Percentiles rank a stretch among this genome's conserved stretches.
Conservation (phyloP, 768 basidiomycete species). For the Rhizopogon roseolus region DNA sequence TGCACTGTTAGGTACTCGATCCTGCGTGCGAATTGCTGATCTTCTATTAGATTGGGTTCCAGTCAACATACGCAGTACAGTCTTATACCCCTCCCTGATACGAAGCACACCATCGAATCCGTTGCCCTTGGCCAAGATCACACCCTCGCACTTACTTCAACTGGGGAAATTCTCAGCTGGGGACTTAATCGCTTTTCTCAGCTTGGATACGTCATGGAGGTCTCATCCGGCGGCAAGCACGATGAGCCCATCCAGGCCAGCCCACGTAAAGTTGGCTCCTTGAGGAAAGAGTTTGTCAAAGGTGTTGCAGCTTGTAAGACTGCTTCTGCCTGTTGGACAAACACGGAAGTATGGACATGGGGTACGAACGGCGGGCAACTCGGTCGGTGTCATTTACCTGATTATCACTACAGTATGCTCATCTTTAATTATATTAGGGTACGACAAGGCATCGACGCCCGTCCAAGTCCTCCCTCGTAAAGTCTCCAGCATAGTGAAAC, state of each 20-base stretch:
- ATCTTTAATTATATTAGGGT: slow-evolving; percentile 41
- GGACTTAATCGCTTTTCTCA: slow-evolving; percentile 87
- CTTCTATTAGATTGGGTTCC: slow-evolving; percentile 55
- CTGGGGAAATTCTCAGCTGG: slow-evolving; percentile 87
- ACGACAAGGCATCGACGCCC: slow-evolving; percentile 69
- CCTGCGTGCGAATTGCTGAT: not conserved
- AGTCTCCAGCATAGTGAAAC: slow-evolving; percentile 70
- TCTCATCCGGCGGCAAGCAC: slow-evolving; percentile 33
- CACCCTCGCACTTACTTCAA: slow-evolving; percentile 75
- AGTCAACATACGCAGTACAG: slow-evolving; percentile 76
- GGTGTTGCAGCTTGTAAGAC: slow-evolving; percentile 87
- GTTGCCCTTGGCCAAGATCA: slow-evolving; percentile 94
- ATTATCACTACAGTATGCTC: not conserved
- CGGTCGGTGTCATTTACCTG: slow-evolving; percentile 38
- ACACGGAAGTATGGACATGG: slow-evolving; percentile 74
- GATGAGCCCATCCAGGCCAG: slow-evolving; percentile 76
- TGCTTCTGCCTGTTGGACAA: slow-evolving; percentile 88
- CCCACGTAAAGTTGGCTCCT: slow-evolving; percentile 70
- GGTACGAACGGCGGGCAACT: slow-evolving; percentile 92
- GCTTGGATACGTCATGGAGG: slow-evolving; percentile 80
- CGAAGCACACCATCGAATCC: slow-evolving; percentile 46
- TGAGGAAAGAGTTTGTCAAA: slow-evolving; percentile 73
- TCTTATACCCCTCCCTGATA: slow-evolving; percentile 53
- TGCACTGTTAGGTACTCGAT: slow-evolving; percentile 13
- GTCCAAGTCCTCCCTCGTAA: slow-evolving; percentile 75